Percentiles rank a stretch among this genome's conserved stretches.
These are phyloP conservation scores for Vaccinium myrtillus DNA, from an alignment of 148 eudicot genomes.

Conservation along the genomic window DNA sequence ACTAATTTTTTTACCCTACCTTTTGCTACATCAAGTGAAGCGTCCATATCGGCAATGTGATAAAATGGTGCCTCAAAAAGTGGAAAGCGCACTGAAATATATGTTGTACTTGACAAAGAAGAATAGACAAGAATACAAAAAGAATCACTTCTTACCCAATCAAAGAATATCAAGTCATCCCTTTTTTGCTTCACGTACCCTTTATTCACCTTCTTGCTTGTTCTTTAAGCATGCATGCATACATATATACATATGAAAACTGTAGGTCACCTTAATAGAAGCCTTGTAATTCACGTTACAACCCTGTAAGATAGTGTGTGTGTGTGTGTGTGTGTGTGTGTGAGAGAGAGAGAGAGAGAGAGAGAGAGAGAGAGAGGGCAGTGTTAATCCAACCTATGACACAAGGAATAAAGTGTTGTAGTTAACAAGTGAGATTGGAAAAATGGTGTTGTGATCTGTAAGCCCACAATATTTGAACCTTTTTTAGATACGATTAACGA, in stretches of 20 bases:
- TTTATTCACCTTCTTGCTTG: background rate
- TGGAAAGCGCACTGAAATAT: background rate
- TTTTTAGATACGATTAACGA: background rate
- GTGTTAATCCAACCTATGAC: background rate
- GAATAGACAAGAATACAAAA: background rate
- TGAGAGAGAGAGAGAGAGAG: background rate
- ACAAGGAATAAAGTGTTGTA: background rate
- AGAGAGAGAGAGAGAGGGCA: background rate
- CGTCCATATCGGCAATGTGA: background rate
- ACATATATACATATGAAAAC: background rate
- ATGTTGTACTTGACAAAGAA: background rate
- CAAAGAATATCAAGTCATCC: background rate
- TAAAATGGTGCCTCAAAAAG: background rate
- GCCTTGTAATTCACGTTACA: background rate
- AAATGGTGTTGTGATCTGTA: background rate
- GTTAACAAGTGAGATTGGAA: background rate
- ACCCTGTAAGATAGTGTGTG: background rate
- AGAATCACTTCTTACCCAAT: slow-evolving; percentile 4
- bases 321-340: background rate
- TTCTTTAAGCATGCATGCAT: background rate
- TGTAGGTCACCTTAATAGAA: background rate
- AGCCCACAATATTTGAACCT: background rate
- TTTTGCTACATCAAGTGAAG: background rate
- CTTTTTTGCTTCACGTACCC: background rate
- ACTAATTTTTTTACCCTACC: background rate